Evolutionary conservation across 805 yeast genomes (phyloP).

Genomic region (Candida dajiaensis): DNA sequence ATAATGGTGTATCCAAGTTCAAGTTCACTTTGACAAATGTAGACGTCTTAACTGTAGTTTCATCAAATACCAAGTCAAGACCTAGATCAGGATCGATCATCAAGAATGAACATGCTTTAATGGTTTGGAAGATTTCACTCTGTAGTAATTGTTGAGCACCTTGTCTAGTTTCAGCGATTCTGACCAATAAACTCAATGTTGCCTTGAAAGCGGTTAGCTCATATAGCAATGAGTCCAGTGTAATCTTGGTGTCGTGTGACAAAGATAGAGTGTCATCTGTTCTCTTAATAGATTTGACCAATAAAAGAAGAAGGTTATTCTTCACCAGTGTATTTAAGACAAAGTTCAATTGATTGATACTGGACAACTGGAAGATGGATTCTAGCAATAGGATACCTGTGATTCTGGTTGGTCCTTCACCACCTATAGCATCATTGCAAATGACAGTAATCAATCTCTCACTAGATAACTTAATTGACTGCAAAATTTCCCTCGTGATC

Average conservation of each 20-base stretch:
- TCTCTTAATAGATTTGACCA: constrained; percentile 62
- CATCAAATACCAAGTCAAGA: constrained; percentile 42
- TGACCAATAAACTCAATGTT: constrained; percentile 57
- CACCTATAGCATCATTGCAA: constrained; percentile 72
- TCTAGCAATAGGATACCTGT: constrained; percentile 75
- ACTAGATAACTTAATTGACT: constrained; percentile 48
- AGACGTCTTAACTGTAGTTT: constrained; percentile 24
- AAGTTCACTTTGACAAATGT: constrained; percentile 38
- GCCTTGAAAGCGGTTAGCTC: constrained; percentile 77
- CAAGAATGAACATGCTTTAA: constrained; percentile 52
- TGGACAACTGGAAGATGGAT: constrained; percentile 50
- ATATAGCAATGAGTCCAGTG: constrained; percentile 52
- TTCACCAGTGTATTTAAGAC: constrained; percentile 56
- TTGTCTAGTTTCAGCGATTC: constrained; percentile 66
- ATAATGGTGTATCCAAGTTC: constrained; percentile 47
- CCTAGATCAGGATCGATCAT: constrained; percentile 78
- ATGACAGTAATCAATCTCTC: constrained; percentile 61
- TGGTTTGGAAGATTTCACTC: constrained; percentile 60
- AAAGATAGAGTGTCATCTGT: constrained; percentile 56
- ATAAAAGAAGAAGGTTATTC: constrained; percentile 57
- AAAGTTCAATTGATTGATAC: constrained; percentile 44
- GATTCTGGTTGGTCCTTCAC: constrained; percentile 71
- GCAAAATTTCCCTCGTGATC: constrained; percentile 41
- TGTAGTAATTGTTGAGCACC: constrained; percentile 80
- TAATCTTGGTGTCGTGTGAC: constrained; percentile 30